These are phyloP conservation scores for Spiromastix sp. DNA, from an alignment of 2,329 filamentous ascomycete genomes.

Conservation along the genomic window DNA sequence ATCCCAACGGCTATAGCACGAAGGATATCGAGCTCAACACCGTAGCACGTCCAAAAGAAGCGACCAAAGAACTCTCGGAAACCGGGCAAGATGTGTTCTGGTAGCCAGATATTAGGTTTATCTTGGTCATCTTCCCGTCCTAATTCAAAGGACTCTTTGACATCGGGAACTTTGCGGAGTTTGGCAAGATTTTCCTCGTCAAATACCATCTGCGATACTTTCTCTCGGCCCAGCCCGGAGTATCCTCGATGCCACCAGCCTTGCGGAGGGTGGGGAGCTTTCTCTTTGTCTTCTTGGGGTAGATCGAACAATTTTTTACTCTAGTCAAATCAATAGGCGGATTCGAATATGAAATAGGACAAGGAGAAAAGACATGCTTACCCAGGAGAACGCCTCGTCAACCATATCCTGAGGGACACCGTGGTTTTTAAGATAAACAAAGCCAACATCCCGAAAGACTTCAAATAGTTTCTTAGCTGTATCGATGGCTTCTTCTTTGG, in stretches of 20 bases:
- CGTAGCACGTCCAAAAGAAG: constrained; percentile 42
- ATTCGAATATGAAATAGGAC: neutral
- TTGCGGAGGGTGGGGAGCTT: constrained; percentile 40
- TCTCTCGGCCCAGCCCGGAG: constrained; percentile 45
- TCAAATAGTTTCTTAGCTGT: constrained; percentile 31
- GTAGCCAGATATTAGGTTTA: constrained; percentile 43
- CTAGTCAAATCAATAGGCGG: constrained; percentile 8
- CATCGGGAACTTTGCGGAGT: constrained; percentile 39
- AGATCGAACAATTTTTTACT: constrained; percentile 37
- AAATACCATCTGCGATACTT: constrained; percentile 39
- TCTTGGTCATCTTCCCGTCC: constrained; percentile 36
- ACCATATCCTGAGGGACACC: constrained; percentile 30
- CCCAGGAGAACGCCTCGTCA: constrained; percentile 35
- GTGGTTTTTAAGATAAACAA: constrained; percentile 41
- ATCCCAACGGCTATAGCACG: constrained; percentile 38
- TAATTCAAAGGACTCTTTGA: constrained; percentile 47
- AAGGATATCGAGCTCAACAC: constrained; percentile 35
- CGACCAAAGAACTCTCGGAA: constrained; percentile 39
- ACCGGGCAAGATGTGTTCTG: constrained; percentile 34
- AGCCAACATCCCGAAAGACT: constrained; percentile 36
- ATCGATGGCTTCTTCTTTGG: constrained; percentile 19
- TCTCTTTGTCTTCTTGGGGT: constrained; percentile 36
- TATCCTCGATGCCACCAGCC: constrained; percentile 45
- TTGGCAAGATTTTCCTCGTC: constrained; percentile 30
- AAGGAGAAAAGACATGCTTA: constrained; percentile 9